Base-by-base conservation (phyloP, 352 stramenopile species). In the Phytophthora boehmeriae region DNA sequence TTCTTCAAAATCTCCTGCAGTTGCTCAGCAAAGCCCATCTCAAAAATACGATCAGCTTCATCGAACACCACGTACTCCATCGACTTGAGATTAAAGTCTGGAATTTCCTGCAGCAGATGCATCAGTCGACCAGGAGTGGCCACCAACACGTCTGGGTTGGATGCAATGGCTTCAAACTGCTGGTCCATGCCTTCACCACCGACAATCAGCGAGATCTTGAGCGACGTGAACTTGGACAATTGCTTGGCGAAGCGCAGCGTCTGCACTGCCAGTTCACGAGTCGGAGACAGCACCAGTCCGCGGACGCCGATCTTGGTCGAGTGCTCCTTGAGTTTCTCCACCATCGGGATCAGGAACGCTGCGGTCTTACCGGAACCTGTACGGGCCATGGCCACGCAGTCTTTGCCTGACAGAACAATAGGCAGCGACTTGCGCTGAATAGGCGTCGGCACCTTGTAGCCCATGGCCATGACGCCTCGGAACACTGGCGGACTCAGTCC, bases 1-100 rank as follows among this genome's bases (percentile, higher is more conserved):
- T 84, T 95, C 55, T 83, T 89, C 16, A 96, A 65, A 74, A 98
- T 97, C 71, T 98, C 86, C 46, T 98, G 80, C 48, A 99, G 73
- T 76, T 99, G 98, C 61, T 98, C 83, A 0, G 96, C 93, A 69
- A 99, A 99, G 14, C 98, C 98, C 98, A 99, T 99, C 72, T 99
- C 98, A 73, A 99, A 99, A 14, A 99, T 89, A 32, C 98, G 88
- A 86, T 99, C 98, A 11, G 97, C 98, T 73, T 99, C 98, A 68
- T 99, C 98, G 67, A 99, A 98, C 0, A 99, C 95, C 5, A 95
- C 84, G 55, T 95, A 95, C 66, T 98, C 89, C 28, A 98, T 85
- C 20, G 71, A 63, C 55, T 95, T 93, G 35, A 98, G 76, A 51
- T 92, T 95, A 67, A 99, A 98, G 59, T 98, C 93, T 6, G 88